Conservation (phyloP, 2,329 filamentous ascomycete species). For the Cryphonectria radicalis region DNA sequence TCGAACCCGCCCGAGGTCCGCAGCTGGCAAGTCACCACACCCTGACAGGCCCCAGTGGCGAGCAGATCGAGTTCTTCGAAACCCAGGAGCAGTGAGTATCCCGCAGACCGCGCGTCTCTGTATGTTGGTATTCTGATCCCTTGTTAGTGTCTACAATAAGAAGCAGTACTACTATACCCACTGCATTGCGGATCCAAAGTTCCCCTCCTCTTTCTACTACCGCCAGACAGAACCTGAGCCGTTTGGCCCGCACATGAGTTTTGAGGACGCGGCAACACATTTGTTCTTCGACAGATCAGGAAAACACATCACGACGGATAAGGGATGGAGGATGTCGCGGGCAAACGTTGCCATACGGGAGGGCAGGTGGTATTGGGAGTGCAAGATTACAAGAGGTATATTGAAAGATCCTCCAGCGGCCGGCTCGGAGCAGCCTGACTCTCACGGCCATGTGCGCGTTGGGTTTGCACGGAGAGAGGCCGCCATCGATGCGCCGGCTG, state of each 20-base stretch:
- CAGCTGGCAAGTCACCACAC: slow-evolving; percentile 61
- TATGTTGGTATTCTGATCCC: slow-evolving; percentile 12
- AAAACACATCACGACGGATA: slow-evolving; percentile 82
- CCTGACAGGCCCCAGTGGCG: slow-evolving; percentile 53
- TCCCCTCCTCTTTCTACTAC: slow-evolving; percentile 86
- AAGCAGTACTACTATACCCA: slow-evolving; percentile 85
- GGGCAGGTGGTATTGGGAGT: slow-evolving; percentile 93
- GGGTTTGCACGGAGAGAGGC: slow-evolving; percentile 86
- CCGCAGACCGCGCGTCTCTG: neutral
- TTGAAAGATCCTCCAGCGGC: slow-evolving; percentile 47
- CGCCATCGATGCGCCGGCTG: slow-evolving; percentile 80
- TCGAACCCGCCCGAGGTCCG: slow-evolving; percentile 62
- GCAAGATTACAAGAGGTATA: slow-evolving; percentile 82
- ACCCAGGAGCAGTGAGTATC: slow-evolving; percentile 65
- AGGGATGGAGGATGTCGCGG: slow-evolving; percentile 88
- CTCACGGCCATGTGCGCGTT: slow-evolving; percentile 73
- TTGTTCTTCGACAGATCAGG: slow-evolving; percentile 81
- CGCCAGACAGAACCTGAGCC: slow-evolving; percentile 86
- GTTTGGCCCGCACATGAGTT: slow-evolving; percentile 83
- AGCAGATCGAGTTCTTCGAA: slow-evolving; percentile 62
- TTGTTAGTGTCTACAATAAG: slow-evolving; percentile 62
- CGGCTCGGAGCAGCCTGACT: slow-evolving; percentile 49
- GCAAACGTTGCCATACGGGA: slow-evolving; percentile 90
- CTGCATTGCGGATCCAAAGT: slow-evolving; percentile 86
- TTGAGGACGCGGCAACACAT: slow-evolving; percentile 86